A percentile compares a stretch with the other conserved stretches of the same genome.
These are phyloP conservation scores for Kalmusia sp. DNA, from an alignment of 2,329 filamentous ascomycete species.

Conservation along the genomic window DNA sequence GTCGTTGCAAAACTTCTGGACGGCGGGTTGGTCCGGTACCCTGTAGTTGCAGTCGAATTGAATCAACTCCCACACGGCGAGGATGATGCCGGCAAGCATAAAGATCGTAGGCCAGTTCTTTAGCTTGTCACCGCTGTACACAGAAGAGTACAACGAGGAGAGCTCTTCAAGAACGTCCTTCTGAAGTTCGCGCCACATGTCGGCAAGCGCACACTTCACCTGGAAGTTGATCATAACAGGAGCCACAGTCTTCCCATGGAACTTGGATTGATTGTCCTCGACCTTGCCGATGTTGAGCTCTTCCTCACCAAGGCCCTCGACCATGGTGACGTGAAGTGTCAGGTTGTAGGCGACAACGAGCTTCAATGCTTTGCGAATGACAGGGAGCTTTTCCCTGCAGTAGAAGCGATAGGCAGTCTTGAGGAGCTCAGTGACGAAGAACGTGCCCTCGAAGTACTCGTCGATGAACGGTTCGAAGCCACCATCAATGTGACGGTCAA, in stretches of 20 bases:
- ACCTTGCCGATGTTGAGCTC: constrained; percentile 81
- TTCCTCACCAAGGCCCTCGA: constrained; percentile 87
- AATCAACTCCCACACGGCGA: constrained; percentile 98
- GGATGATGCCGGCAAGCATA: constrained; percentile 90
- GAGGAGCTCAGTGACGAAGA: constrained; percentile 92
- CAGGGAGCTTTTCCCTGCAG: constrained; percentile 82
- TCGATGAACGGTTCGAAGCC: constrained; percentile 94
- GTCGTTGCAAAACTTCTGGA: constrained; percentile 93
- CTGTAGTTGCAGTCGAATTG: constrained; percentile 98
- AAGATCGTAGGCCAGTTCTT: constrained; percentile 99
- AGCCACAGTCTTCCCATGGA: constrained; percentile 86
- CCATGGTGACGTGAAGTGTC: constrained; percentile 91
- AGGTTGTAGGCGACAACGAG: constrained; percentile 95
- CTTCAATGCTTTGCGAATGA: constrained; percentile 95
- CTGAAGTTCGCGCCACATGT: constrained; percentile 97
- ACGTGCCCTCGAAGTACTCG: constrained; percentile 94
- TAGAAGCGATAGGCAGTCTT: constrained; percentile 97
- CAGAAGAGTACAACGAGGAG: constrained; percentile 91
- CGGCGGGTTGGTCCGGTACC: constrained; percentile 80
- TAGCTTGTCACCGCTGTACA: constrained; percentile 95
- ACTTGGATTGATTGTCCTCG: constrained; percentile 84
- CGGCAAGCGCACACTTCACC: constrained; percentile 95
- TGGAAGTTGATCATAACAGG: constrained; percentile 99
- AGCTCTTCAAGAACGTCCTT: constrained; percentile 96
- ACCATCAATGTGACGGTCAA: constrained; percentile 92